Conservation (phyloP, 1,284 basidiomycete genomes). For the Ganoderma lingzhi region DNA sequence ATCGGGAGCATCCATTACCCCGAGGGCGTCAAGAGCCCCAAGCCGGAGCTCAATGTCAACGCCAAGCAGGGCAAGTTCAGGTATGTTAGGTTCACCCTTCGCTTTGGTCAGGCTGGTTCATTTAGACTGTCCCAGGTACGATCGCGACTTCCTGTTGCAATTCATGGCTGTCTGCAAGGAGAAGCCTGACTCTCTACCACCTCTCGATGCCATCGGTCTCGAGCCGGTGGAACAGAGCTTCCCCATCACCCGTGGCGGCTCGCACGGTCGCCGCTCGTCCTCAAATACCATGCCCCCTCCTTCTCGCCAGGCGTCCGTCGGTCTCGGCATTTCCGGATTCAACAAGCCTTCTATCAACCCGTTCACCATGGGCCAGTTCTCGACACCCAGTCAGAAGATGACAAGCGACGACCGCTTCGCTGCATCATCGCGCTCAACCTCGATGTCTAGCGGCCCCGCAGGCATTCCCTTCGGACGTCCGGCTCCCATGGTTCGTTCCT, state of each 20-base stretch:
- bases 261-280: slow-evolving; percentile 56
- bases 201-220: slow-evolving; percentile 92
- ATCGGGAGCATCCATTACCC: slow-evolving; percentile 86
- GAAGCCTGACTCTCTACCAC: slow-evolving; percentile 90
- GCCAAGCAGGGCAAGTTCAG: slow-evolving; percentile 92
- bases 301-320: slow-evolving; percentile 61
- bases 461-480: slow-evolving; percentile 59
- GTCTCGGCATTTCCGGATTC: slow-evolving; percentile 61
- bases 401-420: slow-evolving; percentile 81
- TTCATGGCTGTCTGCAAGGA: slow-evolving; percentile 97
- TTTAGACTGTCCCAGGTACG: slow-evolving; percentile 68
- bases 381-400: slow-evolving; percentile 61
- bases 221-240: slow-evolving; percentile 74
- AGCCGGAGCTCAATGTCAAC: slow-evolving; percentile 85
- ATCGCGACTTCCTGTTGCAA: slow-evolving; percentile 97
- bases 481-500: slow-evolving; percentile 72
- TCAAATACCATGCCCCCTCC: slow-evolving; percentile 48
- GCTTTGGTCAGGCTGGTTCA: background rate
- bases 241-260: slow-evolving; percentile 66
- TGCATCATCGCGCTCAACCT: slow-evolving; percentile 49
- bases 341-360: slow-evolving; percentile 50
- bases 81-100: slow-evolving; percentile 47
- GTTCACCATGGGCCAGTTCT: slow-evolving; percentile 83
- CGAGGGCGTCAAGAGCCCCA: slow-evolving; percentile 84
- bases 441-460: slow-evolving; percentile 47